Percentiles rank a stretch among this genome's conserved stretches.
phyloP scores from a whole-genome alignment of 441 rosid genomes.

The Gossypium lobatum region DNA sequence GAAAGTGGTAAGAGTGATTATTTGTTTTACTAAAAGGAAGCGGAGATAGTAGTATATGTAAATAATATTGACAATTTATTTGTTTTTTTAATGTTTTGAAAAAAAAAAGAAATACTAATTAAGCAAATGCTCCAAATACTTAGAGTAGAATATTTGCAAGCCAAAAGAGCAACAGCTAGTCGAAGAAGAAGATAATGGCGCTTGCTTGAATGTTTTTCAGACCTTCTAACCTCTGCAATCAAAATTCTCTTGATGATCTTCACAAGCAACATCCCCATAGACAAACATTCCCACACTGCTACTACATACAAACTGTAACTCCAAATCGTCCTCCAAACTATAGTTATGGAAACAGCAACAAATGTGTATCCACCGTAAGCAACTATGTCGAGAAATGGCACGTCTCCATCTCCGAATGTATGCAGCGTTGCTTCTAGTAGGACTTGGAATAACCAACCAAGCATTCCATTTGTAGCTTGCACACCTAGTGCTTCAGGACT shows the following conservation, averaged over 20 bases:
- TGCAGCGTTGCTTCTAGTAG: constrained; percentile 23
- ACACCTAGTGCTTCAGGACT: constrained; percentile 26
- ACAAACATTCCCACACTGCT: constrained; percentile 21
- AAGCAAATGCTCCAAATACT: background rate
- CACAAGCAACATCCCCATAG: constrained; percentile 24
- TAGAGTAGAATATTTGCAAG: constrained; percentile 18
- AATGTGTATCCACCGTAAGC: constrained; percentile 26
- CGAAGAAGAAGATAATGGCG: constrained; percentile 26
- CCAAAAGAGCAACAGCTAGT: constrained; percentile 19
- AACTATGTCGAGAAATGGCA: constrained; percentile 24
- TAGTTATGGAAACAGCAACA: background rate
- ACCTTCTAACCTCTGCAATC: constrained; percentile 22
- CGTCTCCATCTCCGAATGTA: constrained; percentile 19
- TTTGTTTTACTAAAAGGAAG: no score
- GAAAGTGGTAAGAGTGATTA: no score
- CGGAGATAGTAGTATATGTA: no score
- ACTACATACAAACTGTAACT: constrained; percentile 10
- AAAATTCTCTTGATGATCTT: constrained; percentile 28
- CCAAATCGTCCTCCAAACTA: background rate
- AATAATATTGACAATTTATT: no score
- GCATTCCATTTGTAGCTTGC: constrained; percentile 22
- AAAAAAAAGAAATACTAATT: no score
- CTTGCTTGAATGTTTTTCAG: constrained; percentile 26
- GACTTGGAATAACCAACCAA: constrained; percentile 31
- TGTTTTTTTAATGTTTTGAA: no score